Percentiles rank a stretch among this genome's conserved stretches.
Conservation (phyloP, 768 basidiomycete genomes). For the Pleurotus tuber-regium region DNA sequence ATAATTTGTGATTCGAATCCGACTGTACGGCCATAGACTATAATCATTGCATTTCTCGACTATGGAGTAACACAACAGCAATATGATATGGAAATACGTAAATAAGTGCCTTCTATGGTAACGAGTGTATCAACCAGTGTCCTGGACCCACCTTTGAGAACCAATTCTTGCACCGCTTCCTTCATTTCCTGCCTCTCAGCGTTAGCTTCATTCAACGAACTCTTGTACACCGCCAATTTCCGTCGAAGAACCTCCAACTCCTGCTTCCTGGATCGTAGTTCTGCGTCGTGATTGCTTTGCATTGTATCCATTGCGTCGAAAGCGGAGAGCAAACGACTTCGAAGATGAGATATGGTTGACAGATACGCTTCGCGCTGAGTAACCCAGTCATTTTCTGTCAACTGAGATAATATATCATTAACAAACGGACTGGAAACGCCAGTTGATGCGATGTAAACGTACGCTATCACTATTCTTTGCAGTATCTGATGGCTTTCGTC, state of each 20-base stretch:
- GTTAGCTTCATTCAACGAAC: slow-evolving; percentile 20
- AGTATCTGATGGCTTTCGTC: too few species aligned
- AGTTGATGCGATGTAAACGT: too few species aligned
- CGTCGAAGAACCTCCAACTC: slow-evolving; percentile 4
- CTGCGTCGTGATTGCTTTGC: slow-evolving; percentile 3
- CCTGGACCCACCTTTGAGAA: slow-evolving; percentile 54
- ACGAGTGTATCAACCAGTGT: not conserved
- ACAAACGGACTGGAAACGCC: too few species aligned
- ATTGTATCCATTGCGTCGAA: slow-evolving; percentile 18
- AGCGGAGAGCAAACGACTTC: slow-evolving; percentile 13
- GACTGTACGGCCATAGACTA: slow-evolving; percentile 44
- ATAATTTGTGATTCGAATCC: slow-evolving; percentile 34
- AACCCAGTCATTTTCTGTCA: not conserved
- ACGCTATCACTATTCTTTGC: too few species aligned
- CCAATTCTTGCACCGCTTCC: slow-evolving; percentile 48
- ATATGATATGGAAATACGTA: slow-evolving; percentile 6
- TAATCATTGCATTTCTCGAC: slow-evolving; percentile 46
- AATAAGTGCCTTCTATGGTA: not conserved
- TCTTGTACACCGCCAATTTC: slow-evolving; percentile 10
- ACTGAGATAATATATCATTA: too few species aligned
- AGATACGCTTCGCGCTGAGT: slow-evolving; percentile 18
- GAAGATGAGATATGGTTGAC: slow-evolving; percentile 18
- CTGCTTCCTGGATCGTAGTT: slow-evolving; percentile 12
- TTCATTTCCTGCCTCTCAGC: slow-evolving; percentile 51
- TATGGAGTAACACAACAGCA: slow-evolving; percentile 17